Evolutionary conservation across 2,329 filamentous ascomycete species (phyloP), one percentile per base, ranked within the genome.

Genomic region (Ceratocystis albifundus): DNA sequence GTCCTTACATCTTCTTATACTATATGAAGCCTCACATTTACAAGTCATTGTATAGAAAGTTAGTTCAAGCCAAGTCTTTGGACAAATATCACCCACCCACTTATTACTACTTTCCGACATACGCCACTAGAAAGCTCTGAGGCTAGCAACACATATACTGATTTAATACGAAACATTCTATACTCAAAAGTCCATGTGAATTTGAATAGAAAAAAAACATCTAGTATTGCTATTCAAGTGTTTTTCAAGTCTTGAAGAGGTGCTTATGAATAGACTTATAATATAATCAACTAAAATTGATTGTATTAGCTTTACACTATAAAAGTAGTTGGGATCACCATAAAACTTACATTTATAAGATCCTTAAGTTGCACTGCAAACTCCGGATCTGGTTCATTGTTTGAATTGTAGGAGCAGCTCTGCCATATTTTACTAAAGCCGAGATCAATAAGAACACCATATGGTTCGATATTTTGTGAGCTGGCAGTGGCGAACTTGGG

Each of bases 351-450:
- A 69, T 86, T 85, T 44, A 86, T 75, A 73, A 80, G 83, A 71
- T 84, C 83, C 1, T 82, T 85, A 59, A 85, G 72, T 59, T 75
- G 74, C 65, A 83, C 80, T 70, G 80, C 82, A 69, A 80, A 78
- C 65, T 76, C 77, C 69, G 82, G 44, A 55, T 66, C 80, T 10
- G 78, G 77, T 10, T 81, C 80, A 59, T 80, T 78, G 41, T 75
- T 74, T 17, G 78, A 77, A 44, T 76, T 79, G 64, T 82, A 79
- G 0, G 80, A 81, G 68, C 80, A 82, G 4, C 79, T 79, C 28
- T 80, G 79, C 83, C 83, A 87, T 1, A 88, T 75, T 0, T 86
- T 85, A 7, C 80, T 78, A 68, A 88, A 87, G 1, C 85, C 86
- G 73, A 84, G 80, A 2, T 82, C 80, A 46, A 84, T 80, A 88